These are phyloP conservation scores for Leucosporidium scottii DNA, from an alignment of 768 basidiomycete genomes.

Conservation along the genomic window DNA sequence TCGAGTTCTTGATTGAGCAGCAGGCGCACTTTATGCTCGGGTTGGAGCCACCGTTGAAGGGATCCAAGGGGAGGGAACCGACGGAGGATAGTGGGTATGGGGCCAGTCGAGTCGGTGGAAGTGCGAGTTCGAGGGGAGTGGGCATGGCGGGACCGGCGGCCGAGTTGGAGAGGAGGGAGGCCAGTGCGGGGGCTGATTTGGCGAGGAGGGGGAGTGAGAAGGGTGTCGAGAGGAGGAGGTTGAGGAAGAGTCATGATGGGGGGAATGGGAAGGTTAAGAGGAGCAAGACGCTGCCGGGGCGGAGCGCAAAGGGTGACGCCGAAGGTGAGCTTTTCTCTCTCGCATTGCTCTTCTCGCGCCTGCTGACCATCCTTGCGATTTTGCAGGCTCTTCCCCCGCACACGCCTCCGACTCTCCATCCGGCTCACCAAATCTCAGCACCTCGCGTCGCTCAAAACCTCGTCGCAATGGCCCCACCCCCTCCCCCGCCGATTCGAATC, in stretches of 20 bases:
- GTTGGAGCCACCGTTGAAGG: constrained; percentile 56
- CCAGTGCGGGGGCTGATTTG: too few relatives aligned
- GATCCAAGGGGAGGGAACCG: constrained; percentile 20
- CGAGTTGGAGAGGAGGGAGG: constrained; percentile 8
- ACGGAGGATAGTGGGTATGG: not conserved
- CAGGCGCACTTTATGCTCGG: constrained; percentile 93
- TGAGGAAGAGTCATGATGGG: constrained; percentile 23
- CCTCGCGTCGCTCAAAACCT: too few relatives aligned
- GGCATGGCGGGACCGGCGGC: not conserved
- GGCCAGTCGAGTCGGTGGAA: not conserved
- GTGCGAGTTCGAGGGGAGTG: not conserved
- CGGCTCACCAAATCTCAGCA: too few relatives aligned
- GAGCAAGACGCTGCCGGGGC: constrained; percentile 18
- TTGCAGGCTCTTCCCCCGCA: too few relatives aligned
- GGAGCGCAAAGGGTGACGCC: not conserved
- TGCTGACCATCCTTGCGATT: too few relatives aligned
- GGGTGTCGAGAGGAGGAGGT: constrained; percentile 29
- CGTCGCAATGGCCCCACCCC: too few relatives aligned
- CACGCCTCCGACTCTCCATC: too few relatives aligned
- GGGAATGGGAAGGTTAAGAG: constrained; percentile 30
- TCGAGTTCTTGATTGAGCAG: constrained; percentile 92
- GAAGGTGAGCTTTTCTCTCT: not conserved
- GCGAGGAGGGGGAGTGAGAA: constrained; percentile 30
- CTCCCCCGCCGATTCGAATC: too few relatives aligned
- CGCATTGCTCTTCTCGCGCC: not conserved